A percentile compares a stretch with the other conserved stretches of the same genome.
phyloP scores from a whole-genome alignment of 495 filamentous ascomycete genomes.

The Neurospora hispaniola region DNA sequence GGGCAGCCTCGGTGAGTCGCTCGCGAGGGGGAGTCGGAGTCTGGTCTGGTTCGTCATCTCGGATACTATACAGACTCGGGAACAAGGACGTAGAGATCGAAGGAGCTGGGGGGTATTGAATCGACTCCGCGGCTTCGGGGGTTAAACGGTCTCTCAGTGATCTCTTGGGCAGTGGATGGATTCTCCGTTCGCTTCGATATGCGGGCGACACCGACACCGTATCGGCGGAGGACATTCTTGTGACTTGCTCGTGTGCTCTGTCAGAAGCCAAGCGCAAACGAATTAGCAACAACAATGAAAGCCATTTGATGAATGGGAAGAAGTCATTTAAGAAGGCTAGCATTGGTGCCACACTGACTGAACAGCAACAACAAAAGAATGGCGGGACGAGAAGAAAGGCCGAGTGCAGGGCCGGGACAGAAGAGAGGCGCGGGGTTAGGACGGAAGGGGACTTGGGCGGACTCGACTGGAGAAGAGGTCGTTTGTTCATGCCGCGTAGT shows the following conservation, averaged over 20 bases:
- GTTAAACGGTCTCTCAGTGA: conserved; percentile 76
- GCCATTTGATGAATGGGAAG: not conserved
- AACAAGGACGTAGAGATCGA: conserved; percentile 60
- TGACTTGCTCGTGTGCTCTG: conserved; percentile 12
- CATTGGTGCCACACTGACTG: not conserved
- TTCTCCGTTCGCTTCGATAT: conserved; percentile 54
- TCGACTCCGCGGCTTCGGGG: conserved; percentile 69
- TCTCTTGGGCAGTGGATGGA: conserved; percentile 84
- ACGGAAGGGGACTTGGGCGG: not conserved
- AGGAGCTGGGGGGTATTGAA: conserved; percentile 67
- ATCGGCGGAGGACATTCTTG: conserved; percentile 51
- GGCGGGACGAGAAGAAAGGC: not conserved
- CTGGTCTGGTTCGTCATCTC: conserved; percentile 24
- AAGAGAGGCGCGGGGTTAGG: not conserved
- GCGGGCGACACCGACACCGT: conserved; percentile 67
- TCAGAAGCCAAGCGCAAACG: conserved; percentile 1
- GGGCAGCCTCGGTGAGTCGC: conserved; percentile 15
- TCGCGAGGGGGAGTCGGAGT: conserved; percentile 12
- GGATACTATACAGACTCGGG: conserved; percentile 52
- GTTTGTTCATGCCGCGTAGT: not conserved
- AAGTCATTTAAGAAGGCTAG: not conserved
- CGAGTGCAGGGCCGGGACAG: not conserved
- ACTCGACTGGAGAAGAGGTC: not conserved
- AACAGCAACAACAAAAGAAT: not conserved
- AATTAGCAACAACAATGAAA: conserved; percentile 7